A percentile compares a stretch with the other conserved stretches of the same genome.
These are phyloP conservation scores for Tillandsia fasciculata DNA, from an alignment of 176 grass and related monocot species.

Conservation along the genomic window DNA sequence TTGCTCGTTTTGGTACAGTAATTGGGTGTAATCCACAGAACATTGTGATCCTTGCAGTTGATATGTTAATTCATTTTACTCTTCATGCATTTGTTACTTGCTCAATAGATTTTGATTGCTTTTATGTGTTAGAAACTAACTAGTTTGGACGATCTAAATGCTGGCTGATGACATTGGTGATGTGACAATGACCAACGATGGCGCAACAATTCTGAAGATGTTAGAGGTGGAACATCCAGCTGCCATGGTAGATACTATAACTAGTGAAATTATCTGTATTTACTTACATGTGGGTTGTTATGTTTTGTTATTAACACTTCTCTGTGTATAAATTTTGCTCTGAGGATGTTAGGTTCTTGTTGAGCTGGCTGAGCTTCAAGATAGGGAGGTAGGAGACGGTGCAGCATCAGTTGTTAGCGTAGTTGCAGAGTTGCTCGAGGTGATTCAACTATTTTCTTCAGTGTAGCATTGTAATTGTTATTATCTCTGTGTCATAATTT, in stretches of 20 bases:
- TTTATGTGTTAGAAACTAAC: constrained; percentile 11
- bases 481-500: background rate
- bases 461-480: background rate
- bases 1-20: background rate
- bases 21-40: background rate
- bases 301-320: background rate
- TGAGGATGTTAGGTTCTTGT: constrained; percentile 72
- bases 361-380: constrained; percentile 95
- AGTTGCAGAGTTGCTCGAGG: constrained; percentile 87
- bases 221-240: constrained; percentile 92
- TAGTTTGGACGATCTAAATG: constrained; percentile 44
- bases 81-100: background rate
- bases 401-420: constrained; percentile 82
- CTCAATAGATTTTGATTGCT: background rate
- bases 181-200: constrained; percentile 95
- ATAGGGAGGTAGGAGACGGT: constrained; percentile 88
- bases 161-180: constrained; percentile 92
- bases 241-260: constrained; percentile 48
- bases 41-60: background rate
- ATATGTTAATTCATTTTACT: background rate
- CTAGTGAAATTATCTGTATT: background rate
- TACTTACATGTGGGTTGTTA: background rate
- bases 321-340: constrained; percentile 7
- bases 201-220: constrained; percentile 90
- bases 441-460: constrained; percentile 14